Conservation (phyloP, 1,139 yeast species). For the Suhomyces maxii region DNA sequence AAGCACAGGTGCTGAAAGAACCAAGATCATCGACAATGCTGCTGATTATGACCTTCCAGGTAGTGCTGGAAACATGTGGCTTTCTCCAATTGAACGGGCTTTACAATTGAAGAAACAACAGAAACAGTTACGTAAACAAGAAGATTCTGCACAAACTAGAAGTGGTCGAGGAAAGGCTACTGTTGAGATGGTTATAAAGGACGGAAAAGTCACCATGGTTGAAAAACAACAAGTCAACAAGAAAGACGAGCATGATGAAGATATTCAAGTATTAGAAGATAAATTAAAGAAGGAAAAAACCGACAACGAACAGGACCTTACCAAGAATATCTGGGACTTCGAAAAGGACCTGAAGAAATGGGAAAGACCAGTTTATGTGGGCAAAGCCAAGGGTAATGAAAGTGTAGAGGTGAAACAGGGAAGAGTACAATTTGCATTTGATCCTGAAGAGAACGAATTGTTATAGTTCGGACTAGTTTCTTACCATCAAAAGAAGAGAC, state of each 20-base stretch:
- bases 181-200: slow-evolving; percentile 72
- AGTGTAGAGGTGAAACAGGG: slow-evolving; percentile 7
- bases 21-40: slow-evolving; percentile 89
- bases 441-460: slow-evolving; percentile 26
- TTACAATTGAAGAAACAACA: slow-evolving; percentile 80
- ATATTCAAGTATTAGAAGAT: slow-evolving; percentile 29
- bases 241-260: slow-evolving; percentile 21
- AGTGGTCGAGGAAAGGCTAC: slow-evolving; percentile 74
- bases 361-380: slow-evolving; percentile 48
- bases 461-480: slow-evolving; percentile 5
- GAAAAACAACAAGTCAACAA: slow-evolving; percentile 27
- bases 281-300: slow-evolving; percentile 23
- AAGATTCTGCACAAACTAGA: slow-evolving; percentile 56
- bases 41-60: slow-evolving; percentile 74
- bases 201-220: slow-evolving; percentile 75
- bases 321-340: slow-evolving; percentile 56
- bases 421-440: slow-evolving; percentile 23
- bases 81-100: slow-evolving; percentile 86
- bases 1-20: slow-evolving; percentile 83
- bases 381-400: slow-evolving; percentile 5
- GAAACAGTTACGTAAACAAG: slow-evolving; percentile 62
- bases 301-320: slow-evolving; percentile 23
- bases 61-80: slow-evolving; percentile 66
- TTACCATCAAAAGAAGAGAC: too few relatives aligned
- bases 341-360: slow-evolving; percentile 53